Base-by-base conservation (phyloP, 2,329 filamentous ascomycete genomes). In the Laburnicola sp. region DNA sequence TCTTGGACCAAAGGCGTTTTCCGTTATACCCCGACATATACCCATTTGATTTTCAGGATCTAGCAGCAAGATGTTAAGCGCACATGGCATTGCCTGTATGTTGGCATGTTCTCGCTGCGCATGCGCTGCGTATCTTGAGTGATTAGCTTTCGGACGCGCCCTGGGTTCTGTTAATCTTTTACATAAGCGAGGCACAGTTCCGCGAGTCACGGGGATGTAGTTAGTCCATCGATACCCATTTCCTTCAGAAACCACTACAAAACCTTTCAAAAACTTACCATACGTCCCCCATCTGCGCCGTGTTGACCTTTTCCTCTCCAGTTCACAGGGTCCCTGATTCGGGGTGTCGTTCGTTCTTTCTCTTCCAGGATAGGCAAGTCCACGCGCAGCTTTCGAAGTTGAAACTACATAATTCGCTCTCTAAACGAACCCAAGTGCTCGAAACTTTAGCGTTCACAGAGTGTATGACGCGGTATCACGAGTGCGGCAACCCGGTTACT, bases 1-100 rank as follows among this genome's bases (percentile, higher is more conserved):
- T 40, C 11, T 26, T 7, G 5, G 10, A 10, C 9, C n/a, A 6
- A 9, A 27, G 45, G 45, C 36, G 45, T 47, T 47, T 9, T 32
- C 32, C 30, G 23, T 36, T 40, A 47, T 47, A 37, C 43, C 34
- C 43, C 34, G 36, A 40, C 40, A 26, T 47, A 27, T 35, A 39
- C 36, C 36, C 27, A 39, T 40, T 6, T 47, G 8, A 26, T 27
- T 40, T 26, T 6, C 16, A 32, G 38, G 16, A 40, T 40, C 27
- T n/a, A 21, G 36, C 23, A 39, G 21, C 36, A 9, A 22, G 22
- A 26, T 10, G 21, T 9, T 25, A 4, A 25, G 21, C 36, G 4
- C 5, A 25, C 6, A 26, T 16, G 9, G 22, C 38, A 4, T 30
- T 36, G 34, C 34, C n/a, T 36, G 11, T 22, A 22, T n/a, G 7